Base-by-base conservation (phyloP, 169 alveolate genomes). In the Eimeria maxima region DNA sequence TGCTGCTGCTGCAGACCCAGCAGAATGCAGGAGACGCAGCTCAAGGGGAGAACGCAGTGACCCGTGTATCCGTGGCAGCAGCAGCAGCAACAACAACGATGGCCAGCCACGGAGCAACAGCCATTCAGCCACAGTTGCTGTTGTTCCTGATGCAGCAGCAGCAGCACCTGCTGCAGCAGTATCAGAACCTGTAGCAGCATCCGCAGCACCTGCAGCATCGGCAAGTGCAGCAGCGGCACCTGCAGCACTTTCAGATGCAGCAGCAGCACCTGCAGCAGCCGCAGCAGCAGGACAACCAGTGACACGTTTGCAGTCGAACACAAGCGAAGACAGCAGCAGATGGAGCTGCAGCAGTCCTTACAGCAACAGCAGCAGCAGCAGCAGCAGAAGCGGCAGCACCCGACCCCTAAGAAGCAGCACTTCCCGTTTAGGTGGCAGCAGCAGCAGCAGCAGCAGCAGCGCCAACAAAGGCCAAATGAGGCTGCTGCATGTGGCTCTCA, bases 401-500 rank as follows among this genome's bases (percentile, higher is more conserved):
- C 7, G 33, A 42, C 71, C 71, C 57, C 27, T 73, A 16, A 76
- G 87, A 33, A 44, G 60, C 87, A 76, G 87, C 87, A 76, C 20
- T 33, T 29, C 57, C 87, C 87, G 87, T 33, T 13, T 38, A 22
- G 27, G 80, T 47, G 27, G 80, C 80, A 13, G 80, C 80, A 13
- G 80, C 80, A 69, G 80, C 80, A 69, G 80, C 80, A 69, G 89
- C 92, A 83, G 76, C 92, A 38, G 80, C 60, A 65, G 76, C 50
- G 42, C 86, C 4, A 63, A 63, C 24, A 90, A 90, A 27, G 95
- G 95, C 50, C 95, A 90, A 29, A 87, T 83, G 63, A 55, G 95
- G 60, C 88, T 90, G 89, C 89, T 90, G 65, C 95, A 90, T 33
- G 95, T 69, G 1, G 95, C 95, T 14, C 55, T 90, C 63, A 90